Conservation (phyloP, 2,329 filamentous ascomycete genomes). For the Neospermospora avenae region DNA sequence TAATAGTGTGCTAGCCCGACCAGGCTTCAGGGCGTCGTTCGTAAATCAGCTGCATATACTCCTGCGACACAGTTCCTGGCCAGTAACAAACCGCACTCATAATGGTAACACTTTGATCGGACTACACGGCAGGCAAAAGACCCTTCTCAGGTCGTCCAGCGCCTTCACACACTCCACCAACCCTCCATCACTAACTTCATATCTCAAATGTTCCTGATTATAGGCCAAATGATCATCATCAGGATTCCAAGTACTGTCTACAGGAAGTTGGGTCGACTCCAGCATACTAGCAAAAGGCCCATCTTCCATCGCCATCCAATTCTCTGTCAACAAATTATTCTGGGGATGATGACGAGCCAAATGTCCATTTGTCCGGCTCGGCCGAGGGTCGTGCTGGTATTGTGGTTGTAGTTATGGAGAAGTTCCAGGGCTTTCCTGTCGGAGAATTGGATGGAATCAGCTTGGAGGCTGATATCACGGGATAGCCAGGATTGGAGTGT, state of each 20-base stretch:
- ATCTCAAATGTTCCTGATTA: not conserved
- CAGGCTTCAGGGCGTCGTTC: constrained; percentile 26
- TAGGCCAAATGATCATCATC: constrained; percentile 16
- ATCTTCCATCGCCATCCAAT: constrained; percentile 9
- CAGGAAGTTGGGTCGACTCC: not conserved
- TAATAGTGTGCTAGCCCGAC: constrained; percentile 22
- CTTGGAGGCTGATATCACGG: not conserved
- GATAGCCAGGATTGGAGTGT: not conserved
- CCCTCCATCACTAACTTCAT: not conserved
- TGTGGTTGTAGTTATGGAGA: constrained; percentile 5
- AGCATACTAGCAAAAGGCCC: constrained; percentile 16
- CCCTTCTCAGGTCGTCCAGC: constrained; percentile 13
- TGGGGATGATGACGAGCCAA: constrained; percentile 15
- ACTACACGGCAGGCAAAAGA: constrained; percentile 11
- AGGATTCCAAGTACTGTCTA: constrained; percentile 8
- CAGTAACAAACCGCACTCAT: constrained; percentile 13
- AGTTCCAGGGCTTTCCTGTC: constrained; percentile 3
- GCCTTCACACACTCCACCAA: constrained; percentile 3
- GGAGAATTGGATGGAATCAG: not conserved
- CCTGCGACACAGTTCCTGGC: constrained; percentile 14
- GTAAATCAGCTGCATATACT: constrained; percentile 17
- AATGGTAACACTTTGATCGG: constrained; percentile 1
- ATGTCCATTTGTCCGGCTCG: not conserved
- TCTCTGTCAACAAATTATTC: constrained; percentile 9
- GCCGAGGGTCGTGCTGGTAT: not conserved